phyloP scores from a whole-genome alignment of 164 flowering plant species.

The Kingdonia uniflora region DNA sequence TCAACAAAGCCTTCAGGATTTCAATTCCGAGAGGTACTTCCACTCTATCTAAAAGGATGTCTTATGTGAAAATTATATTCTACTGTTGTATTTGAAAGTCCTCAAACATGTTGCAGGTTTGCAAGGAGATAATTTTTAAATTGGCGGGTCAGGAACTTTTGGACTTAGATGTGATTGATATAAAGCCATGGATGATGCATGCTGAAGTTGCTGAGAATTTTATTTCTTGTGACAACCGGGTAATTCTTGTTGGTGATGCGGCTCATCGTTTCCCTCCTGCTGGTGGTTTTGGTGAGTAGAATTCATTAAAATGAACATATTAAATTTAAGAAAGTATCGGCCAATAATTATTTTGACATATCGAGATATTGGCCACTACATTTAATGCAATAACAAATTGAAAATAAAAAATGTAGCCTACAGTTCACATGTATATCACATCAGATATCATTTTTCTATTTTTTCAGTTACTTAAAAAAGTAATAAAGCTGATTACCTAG shows the following conservation, averaged over 20 bases:
- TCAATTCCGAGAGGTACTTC: slow-evolving; percentile 48
- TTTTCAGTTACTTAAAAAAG: too few species aligned
- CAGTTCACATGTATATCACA: too few species aligned
- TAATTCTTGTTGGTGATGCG: slow-evolving; percentile 95
- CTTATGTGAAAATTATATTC: background rate
- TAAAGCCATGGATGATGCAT: slow-evolving; percentile 99
- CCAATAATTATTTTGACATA: too few species aligned
- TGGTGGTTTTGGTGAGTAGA: slow-evolving; percentile 88
- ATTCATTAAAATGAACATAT: too few species aligned
- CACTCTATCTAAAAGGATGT: slow-evolving; percentile 8
- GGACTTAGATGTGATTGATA: slow-evolving; percentile 59
- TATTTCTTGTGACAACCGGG: slow-evolving; percentile 38
- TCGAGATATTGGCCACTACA: too few species aligned
- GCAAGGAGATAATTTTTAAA: slow-evolving; percentile 62
- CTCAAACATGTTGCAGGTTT: slow-evolving; percentile 42
- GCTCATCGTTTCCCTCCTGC: slow-evolving; percentile 99
- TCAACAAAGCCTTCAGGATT: slow-evolving; percentile 73
- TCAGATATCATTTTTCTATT: too few species aligned
- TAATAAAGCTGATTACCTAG: too few species aligned
- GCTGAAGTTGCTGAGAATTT: slow-evolving; percentile 95
- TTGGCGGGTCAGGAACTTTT: slow-evolving; percentile 68
- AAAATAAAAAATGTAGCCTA: too few species aligned
- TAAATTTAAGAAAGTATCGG: too few species aligned
- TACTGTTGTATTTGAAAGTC: background rate
- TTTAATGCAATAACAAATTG: too few species aligned